Evolutionary conservation across 352 stramenopile genomes (phyloP).

Genomic region (Pythium phragmitis): DNA sequence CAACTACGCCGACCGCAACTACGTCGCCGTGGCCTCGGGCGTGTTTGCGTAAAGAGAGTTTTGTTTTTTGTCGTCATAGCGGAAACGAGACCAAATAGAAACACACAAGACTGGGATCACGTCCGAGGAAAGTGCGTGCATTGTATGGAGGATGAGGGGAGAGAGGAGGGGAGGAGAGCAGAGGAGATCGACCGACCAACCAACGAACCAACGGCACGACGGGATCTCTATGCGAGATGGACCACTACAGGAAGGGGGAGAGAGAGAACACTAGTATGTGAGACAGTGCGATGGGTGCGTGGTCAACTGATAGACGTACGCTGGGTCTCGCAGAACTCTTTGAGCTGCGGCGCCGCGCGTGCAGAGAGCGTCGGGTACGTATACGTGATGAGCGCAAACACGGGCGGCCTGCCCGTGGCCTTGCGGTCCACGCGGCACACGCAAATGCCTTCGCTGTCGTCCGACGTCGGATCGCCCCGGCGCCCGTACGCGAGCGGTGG

Average conservation of each 20-base stretch:
- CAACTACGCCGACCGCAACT: slow-evolving; percentile 15
- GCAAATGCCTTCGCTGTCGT: slow-evolving; percentile 72
- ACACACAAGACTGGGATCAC: not conserved
- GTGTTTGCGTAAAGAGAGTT: slow-evolving; percentile 7
- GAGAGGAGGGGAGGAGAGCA: too few species aligned
- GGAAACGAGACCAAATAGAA: not conserved
- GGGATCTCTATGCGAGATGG: slow-evolving; percentile 14
- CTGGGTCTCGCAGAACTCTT: slow-evolving; percentile 71
- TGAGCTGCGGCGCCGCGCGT: slow-evolving; percentile 70
- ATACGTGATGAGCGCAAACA: slow-evolving; percentile 84
- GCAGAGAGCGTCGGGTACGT: slow-evolving; percentile 77
- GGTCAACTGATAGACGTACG: slow-evolving; percentile 23
- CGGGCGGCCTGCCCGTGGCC: slow-evolving; percentile 26
- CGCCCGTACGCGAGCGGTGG: slow-evolving; percentile 76
- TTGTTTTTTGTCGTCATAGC: not conserved
- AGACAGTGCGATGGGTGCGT: too few species aligned
- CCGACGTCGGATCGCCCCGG: slow-evolving; percentile 54
- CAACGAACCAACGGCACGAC: too few species aligned
- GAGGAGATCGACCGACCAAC: too few species aligned
- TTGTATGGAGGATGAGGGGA: too few species aligned
- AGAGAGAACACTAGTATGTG: not conserved
- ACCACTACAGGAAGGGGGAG: slow-evolving; percentile 2
- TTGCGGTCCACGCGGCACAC: slow-evolving; percentile 63
- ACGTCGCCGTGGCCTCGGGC: slow-evolving; percentile 8
- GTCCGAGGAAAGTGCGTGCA: too few species aligned